Base-by-base conservation (phyloP, 192 early-diverging fungal species). In the Gamsiella multidivaricata region DNA sequence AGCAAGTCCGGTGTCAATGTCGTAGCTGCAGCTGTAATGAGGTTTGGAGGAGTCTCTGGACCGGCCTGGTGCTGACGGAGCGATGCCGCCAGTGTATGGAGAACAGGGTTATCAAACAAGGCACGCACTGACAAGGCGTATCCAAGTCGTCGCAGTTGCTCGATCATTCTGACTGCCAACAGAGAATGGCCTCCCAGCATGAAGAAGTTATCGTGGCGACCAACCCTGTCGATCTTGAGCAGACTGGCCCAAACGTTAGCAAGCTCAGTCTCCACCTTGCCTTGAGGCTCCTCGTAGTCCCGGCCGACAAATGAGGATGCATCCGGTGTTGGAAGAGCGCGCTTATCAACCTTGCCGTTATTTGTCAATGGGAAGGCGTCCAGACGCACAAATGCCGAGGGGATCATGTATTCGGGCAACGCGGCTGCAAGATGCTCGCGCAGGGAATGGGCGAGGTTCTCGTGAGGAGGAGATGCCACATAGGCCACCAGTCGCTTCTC, bases 371-470 rank as follows among this genome's bases (percentile, higher is more conserved):
- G 71, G 25, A 81, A 34, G 0, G 15, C 34, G 7, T 76, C 50
- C 17, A 81, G 18, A 2, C 23, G 41, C 12, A 62, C 47, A n/a
- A 69, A 70, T 18, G 56, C 29, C 17, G 79, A 53, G 3, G 91
- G 91, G 25, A 92, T 82, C 37, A 88, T 88, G 58, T 92, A 92
- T 12, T 49, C 59, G 14, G 91, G 88, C 25, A 92, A 20, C 5
- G 5, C 5, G 7, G 37, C 12, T 12, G 37, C 37, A 9, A 39
- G n/a, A n/a, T n/a, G 26, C 5, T 58, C 37, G 36, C 55, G 55
- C 9, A 58, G 15, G 9, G 36, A 25, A 41, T 39, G 6, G 15
- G 39, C 37, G 9, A 58, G 20, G 22, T 58, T 36, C 22, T 58
- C 55, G 28, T 6, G 3, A 39, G 55, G 34, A 25, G 9, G 20